These are phyloP conservation scores for Myxozyma neotropica DNA, from an alignment of 805 yeast genomes.

Conservation along the genomic window DNA sequence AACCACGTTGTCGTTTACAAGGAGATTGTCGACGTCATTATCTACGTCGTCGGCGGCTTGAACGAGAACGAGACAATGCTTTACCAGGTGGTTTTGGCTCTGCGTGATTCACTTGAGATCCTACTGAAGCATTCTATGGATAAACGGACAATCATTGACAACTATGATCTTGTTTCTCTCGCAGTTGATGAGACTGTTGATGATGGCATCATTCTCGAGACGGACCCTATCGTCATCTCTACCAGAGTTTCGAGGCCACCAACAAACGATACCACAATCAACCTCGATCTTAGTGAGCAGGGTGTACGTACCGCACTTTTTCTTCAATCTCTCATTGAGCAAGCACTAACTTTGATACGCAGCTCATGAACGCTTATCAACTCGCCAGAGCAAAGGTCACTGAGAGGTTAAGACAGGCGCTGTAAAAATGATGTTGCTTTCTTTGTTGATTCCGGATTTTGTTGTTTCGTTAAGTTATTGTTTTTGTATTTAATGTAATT, in stretches of 20 bases:
- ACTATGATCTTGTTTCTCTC: conserved; percentile 81
- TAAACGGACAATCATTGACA: conserved; percentile 72
- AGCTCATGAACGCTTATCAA: conserved; percentile 34
- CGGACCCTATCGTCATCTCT: conserved; percentile 83
- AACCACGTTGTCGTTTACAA: conserved; percentile 82
- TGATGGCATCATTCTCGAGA: conserved; percentile 89
- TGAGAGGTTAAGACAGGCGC: conserved; percentile 33
- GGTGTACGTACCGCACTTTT: conserved; percentile 47
- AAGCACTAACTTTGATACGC: conserved; percentile 1
- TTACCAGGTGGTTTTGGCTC: conserved; percentile 72
- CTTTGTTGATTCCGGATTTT: background rate
- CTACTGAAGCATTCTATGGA: conserved; percentile 71
- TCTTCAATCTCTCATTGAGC: background rate
- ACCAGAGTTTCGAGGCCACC: conserved; percentile 92
- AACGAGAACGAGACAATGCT: conserved; percentile 86
- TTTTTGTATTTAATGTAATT: background rate
- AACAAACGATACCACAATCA: conserved; percentile 56
- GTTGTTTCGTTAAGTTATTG: background rate
- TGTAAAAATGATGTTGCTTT: conserved; percentile 3
- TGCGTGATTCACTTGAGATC: conserved; percentile 79
- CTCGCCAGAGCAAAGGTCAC: conserved; percentile 32
- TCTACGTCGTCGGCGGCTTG: conserved; percentile 70
- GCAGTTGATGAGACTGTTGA: conserved; percentile 92
- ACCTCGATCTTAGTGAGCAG: conserved; percentile 47
- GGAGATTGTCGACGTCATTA: conserved; percentile 72